Percentiles rank a stretch among this genome's conserved stretches.
phyloP scores from a whole-genome alignment of 2,329 filamentous ascomycete species.

The Chaetomium strumarium region DNA sequence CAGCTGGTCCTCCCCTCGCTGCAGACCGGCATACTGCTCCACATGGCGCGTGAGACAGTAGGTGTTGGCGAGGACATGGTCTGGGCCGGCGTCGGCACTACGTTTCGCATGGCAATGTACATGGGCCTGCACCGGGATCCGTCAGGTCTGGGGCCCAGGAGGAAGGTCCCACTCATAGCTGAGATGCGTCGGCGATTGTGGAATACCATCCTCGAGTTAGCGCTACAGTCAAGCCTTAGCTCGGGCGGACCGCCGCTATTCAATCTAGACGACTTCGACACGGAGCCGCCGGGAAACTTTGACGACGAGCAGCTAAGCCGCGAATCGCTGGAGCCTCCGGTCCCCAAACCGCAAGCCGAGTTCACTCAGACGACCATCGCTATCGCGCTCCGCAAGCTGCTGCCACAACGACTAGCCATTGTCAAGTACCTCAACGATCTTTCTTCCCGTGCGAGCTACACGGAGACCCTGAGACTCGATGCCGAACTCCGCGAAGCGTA shows the following conservation, averaged over 20 bases:
- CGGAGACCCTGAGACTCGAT: slow-evolving; percentile 41
- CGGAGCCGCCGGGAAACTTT: slow-evolving; percentile 42
- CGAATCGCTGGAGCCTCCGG: slow-evolving; percentile 15
- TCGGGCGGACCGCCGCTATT: slow-evolving; percentile 44
- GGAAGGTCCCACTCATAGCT: slow-evolving; percentile 30
- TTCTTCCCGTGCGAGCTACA: slow-evolving; percentile 34
- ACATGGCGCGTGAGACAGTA: slow-evolving; percentile 36
- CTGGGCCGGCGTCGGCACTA: slow-evolving; percentile 41
- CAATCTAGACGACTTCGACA: slow-evolving; percentile 41
- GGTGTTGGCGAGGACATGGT: slow-evolving; percentile 40
- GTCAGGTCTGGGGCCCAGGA: slow-evolving; percentile 30
- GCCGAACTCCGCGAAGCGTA: slow-evolving; percentile 38
- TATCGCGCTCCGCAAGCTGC: slow-evolving; percentile 37
- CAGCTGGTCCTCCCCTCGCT: slow-evolving; percentile 44
- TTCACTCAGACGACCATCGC: slow-evolving; percentile 39
- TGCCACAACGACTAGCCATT: slow-evolving; percentile 37
- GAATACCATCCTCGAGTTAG: slow-evolving; percentile 47
- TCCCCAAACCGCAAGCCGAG: slow-evolving; percentile 29
- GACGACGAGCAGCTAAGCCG: slow-evolving; percentile 43
- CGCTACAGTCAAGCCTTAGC: slow-evolving; percentile 39
- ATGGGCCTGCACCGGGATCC: slow-evolving; percentile 50
- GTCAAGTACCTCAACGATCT: slow-evolving; percentile 22
- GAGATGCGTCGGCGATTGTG: slow-evolving; percentile 48
- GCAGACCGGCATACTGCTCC: slow-evolving; percentile 41
- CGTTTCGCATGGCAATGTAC: slow-evolving; percentile 42